These are phyloP conservation scores for Aureobasidium sp. DNA, from an alignment of 2,329 filamentous ascomycete genomes.

Conservation along the genomic window DNA sequence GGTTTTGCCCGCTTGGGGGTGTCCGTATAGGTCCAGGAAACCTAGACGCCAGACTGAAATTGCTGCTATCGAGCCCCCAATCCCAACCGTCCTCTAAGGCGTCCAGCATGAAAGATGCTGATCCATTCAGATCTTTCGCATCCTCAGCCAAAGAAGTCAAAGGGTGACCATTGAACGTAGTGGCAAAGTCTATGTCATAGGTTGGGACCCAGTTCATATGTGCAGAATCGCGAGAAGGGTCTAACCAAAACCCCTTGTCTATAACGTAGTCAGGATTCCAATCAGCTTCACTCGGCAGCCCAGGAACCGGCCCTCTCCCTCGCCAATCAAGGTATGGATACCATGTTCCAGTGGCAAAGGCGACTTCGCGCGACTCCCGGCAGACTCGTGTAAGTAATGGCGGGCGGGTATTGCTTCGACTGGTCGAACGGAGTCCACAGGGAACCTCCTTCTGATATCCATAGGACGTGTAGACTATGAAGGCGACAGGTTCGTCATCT, in stretches of 20 bases:
- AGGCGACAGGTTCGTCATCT: neutral
- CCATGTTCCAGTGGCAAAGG: slow-evolving; percentile 3
- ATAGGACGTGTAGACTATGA: neutral
- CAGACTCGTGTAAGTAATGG: slow-evolving; percentile 13
- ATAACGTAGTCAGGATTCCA: neutral
- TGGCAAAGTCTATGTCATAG: neutral
- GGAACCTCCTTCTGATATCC: neutral
- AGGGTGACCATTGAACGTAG: neutral
- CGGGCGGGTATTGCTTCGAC: slow-evolving; percentile 4
- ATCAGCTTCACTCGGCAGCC: neutral
- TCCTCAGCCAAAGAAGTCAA: slow-evolving; percentile 5
- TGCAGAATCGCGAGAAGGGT: neutral
- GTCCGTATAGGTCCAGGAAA: neutral
- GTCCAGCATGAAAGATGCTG: slow-evolving; percentile 8
- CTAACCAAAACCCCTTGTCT: neutral
- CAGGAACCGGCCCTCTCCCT: neutral
- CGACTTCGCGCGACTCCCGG: slow-evolving; percentile 12
- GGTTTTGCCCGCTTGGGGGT: neutral
- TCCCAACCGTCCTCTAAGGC: neutral
- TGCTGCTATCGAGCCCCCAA: neutral
- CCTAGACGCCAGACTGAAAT: too few species aligned
- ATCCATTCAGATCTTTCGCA: neutral
- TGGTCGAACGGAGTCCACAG: slow-evolving; percentile 7
- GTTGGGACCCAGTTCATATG: neutral
- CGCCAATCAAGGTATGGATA: neutral